Conservation (phyloP, 177 flowering plant species). For the Vitis hybrid region DNA sequence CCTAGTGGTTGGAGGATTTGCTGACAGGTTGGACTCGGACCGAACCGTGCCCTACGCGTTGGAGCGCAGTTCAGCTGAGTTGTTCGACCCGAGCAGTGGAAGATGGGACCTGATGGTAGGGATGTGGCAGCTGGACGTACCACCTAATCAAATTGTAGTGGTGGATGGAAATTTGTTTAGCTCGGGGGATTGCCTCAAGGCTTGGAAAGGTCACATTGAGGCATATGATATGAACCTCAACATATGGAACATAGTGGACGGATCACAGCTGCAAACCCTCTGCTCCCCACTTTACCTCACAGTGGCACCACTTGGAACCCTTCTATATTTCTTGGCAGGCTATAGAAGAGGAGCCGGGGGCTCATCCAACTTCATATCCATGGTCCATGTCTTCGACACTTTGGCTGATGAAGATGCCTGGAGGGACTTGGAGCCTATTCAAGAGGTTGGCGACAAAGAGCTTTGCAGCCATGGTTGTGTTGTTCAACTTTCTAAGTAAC, state of each 20-base stretch:
- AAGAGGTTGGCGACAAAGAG: conserved; percentile 50
- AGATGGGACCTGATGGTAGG: conserved; percentile 42
- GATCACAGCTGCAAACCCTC: conserved; percentile 32
- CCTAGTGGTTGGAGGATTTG: conserved; percentile 59
- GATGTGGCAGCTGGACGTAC: conserved; percentile 69
- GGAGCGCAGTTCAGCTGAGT: conserved; percentile 63
- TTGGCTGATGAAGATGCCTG: conserved; percentile 33
- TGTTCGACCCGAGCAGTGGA: conserved; percentile 29
- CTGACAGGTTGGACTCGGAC: conserved; percentile 29
- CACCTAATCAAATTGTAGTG: conserved; percentile 66
- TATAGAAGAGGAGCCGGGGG: conserved; percentile 32
- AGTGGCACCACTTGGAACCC: conserved; percentile 53
- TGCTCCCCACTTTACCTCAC: conserved; percentile 43
- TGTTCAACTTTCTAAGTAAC: conserved; percentile 28
- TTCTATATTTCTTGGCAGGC: conserved; percentile 55
- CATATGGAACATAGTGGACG: conserved; percentile 57
- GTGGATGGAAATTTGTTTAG: conserved; percentile 46
- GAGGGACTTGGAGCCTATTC: conserved; percentile 49
- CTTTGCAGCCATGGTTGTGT: conserved; percentile 60
- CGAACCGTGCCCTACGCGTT: conserved; percentile 6
- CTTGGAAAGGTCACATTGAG: conserved; percentile 69
- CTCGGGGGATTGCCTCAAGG: conserved; percentile 56
- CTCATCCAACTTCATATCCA: conserved; percentile 22
- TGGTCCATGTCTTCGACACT: conserved; percentile 53
- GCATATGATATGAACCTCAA: conserved; percentile 44